Conservation (phyloP, 495 filamentous ascomycete species). For the Podospora anserina region DNA sequence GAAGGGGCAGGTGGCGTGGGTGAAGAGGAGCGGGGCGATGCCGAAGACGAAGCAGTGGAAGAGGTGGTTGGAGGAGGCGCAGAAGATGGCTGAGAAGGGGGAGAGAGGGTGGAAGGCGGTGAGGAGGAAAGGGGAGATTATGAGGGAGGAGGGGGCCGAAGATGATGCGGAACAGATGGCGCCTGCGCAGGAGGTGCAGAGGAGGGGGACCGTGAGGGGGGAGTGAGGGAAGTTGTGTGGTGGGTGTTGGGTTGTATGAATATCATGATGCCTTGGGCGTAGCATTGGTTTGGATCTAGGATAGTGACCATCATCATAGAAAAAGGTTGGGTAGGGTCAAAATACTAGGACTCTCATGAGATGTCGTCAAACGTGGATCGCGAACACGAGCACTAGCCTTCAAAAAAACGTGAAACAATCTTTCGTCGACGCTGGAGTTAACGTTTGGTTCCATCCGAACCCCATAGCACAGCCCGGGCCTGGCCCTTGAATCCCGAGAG, state of each 20-base stretch:
- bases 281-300: too few species aligned
- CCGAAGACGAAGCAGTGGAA: conserved; percentile 51
- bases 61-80: conserved; percentile 51
- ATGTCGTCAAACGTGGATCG: conserved; percentile 2
- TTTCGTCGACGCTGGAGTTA: background rate
- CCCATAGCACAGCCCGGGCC: too few species aligned
- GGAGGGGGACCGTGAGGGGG: background rate
- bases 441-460: background rate
- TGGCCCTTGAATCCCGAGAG: background rate
- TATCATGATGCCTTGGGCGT: too few species aligned
- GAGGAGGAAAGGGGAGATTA: conserved; percentile 46
- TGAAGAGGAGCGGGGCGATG: conserved; percentile 44
- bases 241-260: too few species aligned
- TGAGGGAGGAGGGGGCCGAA: conserved; percentile 33
- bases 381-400: background rate
- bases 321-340: background rate
- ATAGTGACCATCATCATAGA: background rate
- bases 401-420: background rate
- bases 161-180: conserved; percentile 18
- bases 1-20: conserved; percentile 44
- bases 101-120: conserved; percentile 48
- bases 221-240: background rate
- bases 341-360: background rate
- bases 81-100: conserved; percentile 33
- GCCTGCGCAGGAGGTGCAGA: conserved; percentile 24